Evolutionary conservation across 169 alveolate species (phyloP).

Genomic region (Perkinsus marinus): DNA sequence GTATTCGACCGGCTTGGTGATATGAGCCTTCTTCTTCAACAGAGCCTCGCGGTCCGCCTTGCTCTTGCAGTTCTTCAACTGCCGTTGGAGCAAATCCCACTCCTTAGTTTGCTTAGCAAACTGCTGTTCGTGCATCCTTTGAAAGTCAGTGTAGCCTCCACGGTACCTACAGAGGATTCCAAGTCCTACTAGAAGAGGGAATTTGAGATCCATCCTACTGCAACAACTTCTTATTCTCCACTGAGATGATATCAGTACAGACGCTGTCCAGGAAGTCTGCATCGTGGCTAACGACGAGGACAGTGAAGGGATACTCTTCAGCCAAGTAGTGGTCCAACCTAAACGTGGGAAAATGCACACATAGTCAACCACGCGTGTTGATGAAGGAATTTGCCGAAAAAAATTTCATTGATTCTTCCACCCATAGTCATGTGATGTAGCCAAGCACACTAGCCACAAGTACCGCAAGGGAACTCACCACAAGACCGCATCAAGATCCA

Average conservation of each 20-base stretch:
- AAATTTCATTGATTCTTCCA: too few species aligned
- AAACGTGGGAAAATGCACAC: too few species aligned
- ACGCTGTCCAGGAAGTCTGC: conserved; percentile 84
- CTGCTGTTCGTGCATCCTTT: conserved; percentile 23
- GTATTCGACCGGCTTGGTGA: conserved; percentile 14
- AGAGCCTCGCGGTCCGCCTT: background rate
- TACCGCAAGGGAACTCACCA: conserved; percentile 7
- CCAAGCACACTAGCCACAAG: too few species aligned
- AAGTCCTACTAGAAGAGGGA: too few species aligned
- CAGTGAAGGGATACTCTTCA: conserved; percentile 49
- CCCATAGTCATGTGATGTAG: too few species aligned
- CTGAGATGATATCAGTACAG: conserved; percentile 78
- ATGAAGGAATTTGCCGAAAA: too few species aligned
- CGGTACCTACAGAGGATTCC: conserved; percentile 16
- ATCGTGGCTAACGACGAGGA: conserved; percentile 87
- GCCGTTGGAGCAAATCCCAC: background rate
- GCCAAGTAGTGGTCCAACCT: conserved; percentile 25
- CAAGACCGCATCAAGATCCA: conserved; percentile 90
- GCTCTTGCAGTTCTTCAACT: background rate
- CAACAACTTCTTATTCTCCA: conserved; percentile 50
- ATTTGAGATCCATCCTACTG: conserved; percentile 79
- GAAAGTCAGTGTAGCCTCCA: conserved; percentile 23
- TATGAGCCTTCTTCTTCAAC: background rate
- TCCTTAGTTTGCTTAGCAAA: background rate
- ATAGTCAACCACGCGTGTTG: too few species aligned